phyloP scores from a whole-genome alignment of 208 protist species.

The Trypanosoma congolense region DNA sequence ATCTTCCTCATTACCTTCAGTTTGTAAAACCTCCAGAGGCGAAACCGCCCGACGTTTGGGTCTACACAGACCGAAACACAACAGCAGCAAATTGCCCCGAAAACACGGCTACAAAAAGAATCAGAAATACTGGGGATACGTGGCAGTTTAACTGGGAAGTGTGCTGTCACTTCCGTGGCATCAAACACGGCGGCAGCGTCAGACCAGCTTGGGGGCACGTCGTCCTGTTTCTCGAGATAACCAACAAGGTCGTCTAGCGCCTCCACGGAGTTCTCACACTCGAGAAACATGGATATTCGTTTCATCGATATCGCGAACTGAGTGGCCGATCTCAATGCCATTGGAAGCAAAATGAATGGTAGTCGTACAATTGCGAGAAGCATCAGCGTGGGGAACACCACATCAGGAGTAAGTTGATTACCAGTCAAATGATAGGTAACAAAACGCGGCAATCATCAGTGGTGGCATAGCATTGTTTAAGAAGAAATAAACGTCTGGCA shows the following conservation, averaged over 20 bases:
- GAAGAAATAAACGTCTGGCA: constrained; percentile 20
- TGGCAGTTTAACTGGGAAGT: constrained; percentile 52
- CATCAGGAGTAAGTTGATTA: constrained; percentile 45
- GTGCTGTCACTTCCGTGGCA: constrained; percentile 42
- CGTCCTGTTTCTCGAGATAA: constrained; percentile 7
- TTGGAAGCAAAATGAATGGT: constrained; percentile 75
- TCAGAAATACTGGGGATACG: constrained; percentile 18
- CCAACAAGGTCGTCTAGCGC: constrained; percentile 28
- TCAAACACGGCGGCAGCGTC: constrained; percentile 37
- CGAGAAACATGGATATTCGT: constrained; percentile 71
- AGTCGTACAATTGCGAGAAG: constrained; percentile 73
- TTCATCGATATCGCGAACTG: constrained; percentile 71
- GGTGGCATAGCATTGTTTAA: constrained; percentile 37
- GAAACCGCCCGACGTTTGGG: constrained; percentile 4
- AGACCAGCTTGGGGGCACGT: constrained; percentile 7
- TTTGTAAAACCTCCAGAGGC: constrained; percentile 3
- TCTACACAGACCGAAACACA: constrained; percentile 24
- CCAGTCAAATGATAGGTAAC: constrained; percentile 30
- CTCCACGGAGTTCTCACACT: constrained; percentile 26
- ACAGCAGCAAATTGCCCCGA: constrained; percentile 23
- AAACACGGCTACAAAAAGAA: constrained; percentile 4
- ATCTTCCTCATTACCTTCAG: constrained; percentile 6
- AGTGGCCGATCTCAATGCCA: constrained; percentile 47
- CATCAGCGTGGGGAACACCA: constrained; percentile 77
- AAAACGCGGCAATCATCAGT: constrained; percentile 29